Percentiles rank a stretch among this genome's conserved stretches.
These are phyloP conservation scores for Penicillium sp. DNA, from an alignment of 2,329 filamentous ascomycete species.

Conservation along the genomic window DNA sequence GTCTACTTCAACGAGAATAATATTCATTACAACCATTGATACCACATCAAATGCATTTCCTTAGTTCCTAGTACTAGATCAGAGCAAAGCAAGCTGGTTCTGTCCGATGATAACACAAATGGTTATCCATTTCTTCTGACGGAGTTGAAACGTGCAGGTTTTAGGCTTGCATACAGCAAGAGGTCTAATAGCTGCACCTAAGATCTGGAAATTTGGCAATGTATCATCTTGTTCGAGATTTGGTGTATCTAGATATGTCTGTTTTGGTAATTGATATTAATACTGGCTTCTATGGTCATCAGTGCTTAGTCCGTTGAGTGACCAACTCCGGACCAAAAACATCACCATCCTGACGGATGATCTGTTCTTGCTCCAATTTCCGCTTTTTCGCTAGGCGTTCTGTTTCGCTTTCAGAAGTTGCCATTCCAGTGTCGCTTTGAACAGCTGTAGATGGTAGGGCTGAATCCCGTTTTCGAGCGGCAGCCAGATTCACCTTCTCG, in stretches of 20 bases:
- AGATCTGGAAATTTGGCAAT: not conserved
- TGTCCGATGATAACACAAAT: not conserved
- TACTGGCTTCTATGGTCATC: not conserved
- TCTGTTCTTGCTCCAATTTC: constrained; percentile 34
- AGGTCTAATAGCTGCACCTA: not conserved
- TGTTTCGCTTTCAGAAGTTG: constrained; percentile 36
- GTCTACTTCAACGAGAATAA: no score
- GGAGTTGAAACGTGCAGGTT: not conserved
- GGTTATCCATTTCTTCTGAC: not conserved
- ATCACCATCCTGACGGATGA: constrained; percentile 24
- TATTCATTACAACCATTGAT: not conserved
- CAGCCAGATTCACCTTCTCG: constrained; percentile 45
- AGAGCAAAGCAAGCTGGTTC: not conserved
- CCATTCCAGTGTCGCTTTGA: constrained; percentile 21
- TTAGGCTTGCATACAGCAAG: not conserved
- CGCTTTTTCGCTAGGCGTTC: constrained; percentile 43
- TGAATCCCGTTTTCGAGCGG: constrained; percentile 41
- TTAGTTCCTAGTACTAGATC: not conserved
- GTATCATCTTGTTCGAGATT: not conserved
- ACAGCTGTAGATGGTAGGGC: constrained; percentile 25
- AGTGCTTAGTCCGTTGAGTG: constrained; percentile 32
- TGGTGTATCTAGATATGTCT: not conserved
- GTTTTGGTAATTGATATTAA: not conserved
- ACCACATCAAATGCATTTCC: not conserved
- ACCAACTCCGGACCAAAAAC: constrained; percentile 41